Conservation (phyloP, 2,329 filamentous ascomycete genomes). For the Cladosporium colombiae region DNA sequence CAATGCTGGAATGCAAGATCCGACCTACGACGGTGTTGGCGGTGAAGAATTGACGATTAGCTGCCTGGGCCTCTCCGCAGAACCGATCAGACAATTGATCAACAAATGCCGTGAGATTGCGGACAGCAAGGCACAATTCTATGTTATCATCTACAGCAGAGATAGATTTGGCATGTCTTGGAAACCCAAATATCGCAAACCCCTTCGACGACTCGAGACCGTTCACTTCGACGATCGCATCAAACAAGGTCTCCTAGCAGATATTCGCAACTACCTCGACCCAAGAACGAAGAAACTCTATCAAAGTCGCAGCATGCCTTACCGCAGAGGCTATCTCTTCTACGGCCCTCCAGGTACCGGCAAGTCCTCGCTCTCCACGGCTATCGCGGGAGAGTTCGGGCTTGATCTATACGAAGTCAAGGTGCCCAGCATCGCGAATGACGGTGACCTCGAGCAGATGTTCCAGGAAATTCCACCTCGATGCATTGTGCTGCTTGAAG, state of each 20-base stretch:
- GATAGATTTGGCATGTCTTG: conserved; percentile 37
- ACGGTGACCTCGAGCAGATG: conserved; percentile 56
- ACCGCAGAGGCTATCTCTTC: conserved; percentile 78
- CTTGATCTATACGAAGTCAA: conserved; percentile 41
- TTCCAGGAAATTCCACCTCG: conserved; percentile 43
- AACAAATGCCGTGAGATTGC: conserved; percentile 42
- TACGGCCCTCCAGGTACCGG: conserved; percentile 59
- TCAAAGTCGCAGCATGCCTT: conserved; percentile 76
- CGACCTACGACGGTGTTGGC: conserved; percentile 29
- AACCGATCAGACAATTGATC: conserved; percentile 49
- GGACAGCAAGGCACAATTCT: conserved; percentile 40
- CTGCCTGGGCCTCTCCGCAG: conserved; percentile 47
- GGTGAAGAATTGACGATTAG: conserved; percentile 38
- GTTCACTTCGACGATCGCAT: conserved; percentile 68
- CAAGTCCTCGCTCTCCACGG: conserved; percentile 33
- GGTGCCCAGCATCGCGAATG: conserved; percentile 52
- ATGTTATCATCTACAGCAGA: conserved; percentile 45
- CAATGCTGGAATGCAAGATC: conserved; percentile 25
- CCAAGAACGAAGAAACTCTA: conserved; percentile 72
- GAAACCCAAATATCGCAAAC: conserved; percentile 45
- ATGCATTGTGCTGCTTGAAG: conserved; percentile 46
- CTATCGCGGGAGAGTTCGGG: conserved; percentile 46
- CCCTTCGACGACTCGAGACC: conserved; percentile 68
- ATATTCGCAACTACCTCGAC: conserved; percentile 75
- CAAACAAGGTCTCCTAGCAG: conserved; percentile 64